Base-by-base conservation (phyloP, 1,284 basidiomycete genomes). In the Megacollybia platyphylla region DNA sequence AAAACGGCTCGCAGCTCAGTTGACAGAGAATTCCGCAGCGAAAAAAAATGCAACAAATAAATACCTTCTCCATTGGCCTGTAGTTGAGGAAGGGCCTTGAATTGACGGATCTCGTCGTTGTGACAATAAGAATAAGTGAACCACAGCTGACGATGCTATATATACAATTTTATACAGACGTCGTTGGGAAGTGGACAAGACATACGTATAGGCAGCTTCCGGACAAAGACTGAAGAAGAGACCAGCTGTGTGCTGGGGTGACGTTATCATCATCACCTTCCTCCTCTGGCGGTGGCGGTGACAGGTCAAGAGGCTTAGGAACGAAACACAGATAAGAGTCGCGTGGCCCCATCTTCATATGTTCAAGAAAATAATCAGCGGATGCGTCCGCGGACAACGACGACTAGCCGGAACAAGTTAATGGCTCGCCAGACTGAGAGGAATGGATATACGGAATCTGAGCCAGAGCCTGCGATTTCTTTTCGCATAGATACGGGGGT, bases 81-180 rank as follows among this genome's bases (percentile, higher is more conserved):
- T 42, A 73, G 55, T 49, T 64, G 62, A 45, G 59, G 54, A 41
- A 67, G 65, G 62, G 88, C 87, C 55, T 83, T 82, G 67, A 94
- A 94, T 63, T 94, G 90, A 44, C 88, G 79, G 48, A 91, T 85
- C 62, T 89, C 78, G 46, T 78, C 73, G 62, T 87, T 85, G 63
- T 92, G 90, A 66, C 91, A 94, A 63, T 94, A 94, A 46, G 87
- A 83, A 62, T 94, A 96, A 35, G 91, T 96, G 65, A 94, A 96
- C 92, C 92, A 97, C 32, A 81, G 74, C 70, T 87, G 84, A 53
- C 77, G 75, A 59, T 84, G 80, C 85, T 88, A 50, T 41, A 50
- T 41, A 42, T 40, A 48, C 42, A 51, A 53, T 47, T 47, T 48
- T 49, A 45, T 46, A 24, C 11, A 40, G 35, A 52, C 37, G 46